Conservation (phyloP, 2,329 filamentous ascomycete species). For the Botryotinia convoluta region DNA sequence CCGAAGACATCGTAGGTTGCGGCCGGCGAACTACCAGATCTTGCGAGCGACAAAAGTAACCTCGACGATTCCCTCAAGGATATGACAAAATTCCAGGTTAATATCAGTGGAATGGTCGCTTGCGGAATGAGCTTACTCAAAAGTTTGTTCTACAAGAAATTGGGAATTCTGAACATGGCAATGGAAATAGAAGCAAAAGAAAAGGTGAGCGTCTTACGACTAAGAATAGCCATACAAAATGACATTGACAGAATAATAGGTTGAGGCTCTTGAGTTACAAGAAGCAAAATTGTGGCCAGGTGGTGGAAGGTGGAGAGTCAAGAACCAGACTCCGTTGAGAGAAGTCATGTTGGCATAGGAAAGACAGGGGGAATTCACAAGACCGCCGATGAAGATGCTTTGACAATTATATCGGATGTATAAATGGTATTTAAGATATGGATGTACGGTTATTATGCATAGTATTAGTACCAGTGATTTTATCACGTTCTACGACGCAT, state of each 20-base stretch:
- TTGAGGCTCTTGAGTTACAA: not conserved
- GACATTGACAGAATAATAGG: not conserved
- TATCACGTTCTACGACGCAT: not conserved
- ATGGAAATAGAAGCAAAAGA: too few species aligned
- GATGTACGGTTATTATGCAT: too few species aligned
- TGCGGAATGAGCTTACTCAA: not conserved
- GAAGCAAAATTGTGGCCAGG: not conserved
- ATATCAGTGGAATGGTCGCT: too few species aligned
- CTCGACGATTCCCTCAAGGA: not conserved
- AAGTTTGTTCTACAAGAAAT: not conserved
- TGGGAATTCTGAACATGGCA: not conserved
- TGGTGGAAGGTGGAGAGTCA: not conserved
- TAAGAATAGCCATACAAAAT: not conserved
- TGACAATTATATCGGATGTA: not conserved
- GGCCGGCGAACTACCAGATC: not conserved
- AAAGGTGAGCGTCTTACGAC: not conserved
- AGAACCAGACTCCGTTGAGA: not conserved
- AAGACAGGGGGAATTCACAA: too few species aligned
- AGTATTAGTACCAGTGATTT: not conserved
- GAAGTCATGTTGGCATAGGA: not conserved
- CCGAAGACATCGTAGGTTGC: not conserved
- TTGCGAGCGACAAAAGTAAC: rapidly evolving
- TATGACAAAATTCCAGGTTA: not conserved
- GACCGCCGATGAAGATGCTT: too few species aligned
- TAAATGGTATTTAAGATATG: too few species aligned